Conservation (phyloP, 2,329 filamentous ascomycete species). For the Drechmeria coniospora region DNA sequence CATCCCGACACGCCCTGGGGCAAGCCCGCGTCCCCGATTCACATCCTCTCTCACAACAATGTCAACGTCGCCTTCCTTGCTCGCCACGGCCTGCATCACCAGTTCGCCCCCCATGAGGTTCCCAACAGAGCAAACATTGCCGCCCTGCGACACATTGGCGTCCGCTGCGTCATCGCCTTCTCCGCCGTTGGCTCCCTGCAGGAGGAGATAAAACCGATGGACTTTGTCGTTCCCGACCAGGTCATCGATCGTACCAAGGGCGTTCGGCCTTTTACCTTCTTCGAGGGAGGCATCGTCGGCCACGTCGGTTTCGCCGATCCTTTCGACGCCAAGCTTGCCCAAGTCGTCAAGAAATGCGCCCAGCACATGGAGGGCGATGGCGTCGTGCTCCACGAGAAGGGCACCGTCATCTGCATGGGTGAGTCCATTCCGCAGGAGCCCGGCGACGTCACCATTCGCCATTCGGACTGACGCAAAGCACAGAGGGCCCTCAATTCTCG, state of each 20-base stretch:
- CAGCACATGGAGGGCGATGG: conserved; percentile 64
- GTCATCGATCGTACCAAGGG: conserved; percentile 97
- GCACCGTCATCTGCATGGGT: conserved; percentile 87
- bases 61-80: conserved; percentile 83
- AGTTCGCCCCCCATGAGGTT: conserved; percentile 89
- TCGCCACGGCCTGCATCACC: conserved; percentile 78
- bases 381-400: conserved; percentile 68
- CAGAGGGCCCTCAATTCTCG: conserved; percentile 95
- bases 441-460: too few species aligned
- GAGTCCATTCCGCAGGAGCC: conserved; percentile 16
- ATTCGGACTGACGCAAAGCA: conserved; percentile 1
- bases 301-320: conserved; percentile 94
- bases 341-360: conserved; percentile 66
- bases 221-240: conserved; percentile 94
- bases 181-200: conserved; percentile 85
- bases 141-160: conserved; percentile 81
- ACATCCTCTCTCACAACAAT: conserved; percentile 75
- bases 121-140: conserved; percentile 90
- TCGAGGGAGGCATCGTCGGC: conserved; percentile 78
- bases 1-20: conserved; percentile 81
- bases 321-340: conserved; percentile 66
- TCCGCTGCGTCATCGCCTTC: conserved; percentile 85
- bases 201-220: conserved; percentile 85
- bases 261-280: conserved; percentile 87
- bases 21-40: conserved; percentile 56